Percentiles rank a stretch among this genome's conserved stretches.
Evolutionary conservation across 225 moss, liverwort and hornwort genomes (phyloP).

Genomic region (Sphagnum tenellum): DNA sequence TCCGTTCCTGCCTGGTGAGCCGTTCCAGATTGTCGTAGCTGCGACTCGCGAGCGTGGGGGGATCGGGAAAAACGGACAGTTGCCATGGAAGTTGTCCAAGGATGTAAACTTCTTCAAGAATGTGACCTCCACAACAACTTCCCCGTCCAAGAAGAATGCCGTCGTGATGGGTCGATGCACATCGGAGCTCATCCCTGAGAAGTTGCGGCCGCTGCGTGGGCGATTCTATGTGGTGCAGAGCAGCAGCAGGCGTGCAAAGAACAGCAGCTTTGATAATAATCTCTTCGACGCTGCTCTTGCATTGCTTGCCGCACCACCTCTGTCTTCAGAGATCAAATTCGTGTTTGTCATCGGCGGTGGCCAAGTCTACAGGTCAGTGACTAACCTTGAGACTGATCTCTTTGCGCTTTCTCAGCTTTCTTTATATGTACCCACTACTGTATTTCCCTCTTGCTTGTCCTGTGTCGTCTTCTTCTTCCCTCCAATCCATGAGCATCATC

Average conservation of each 20-base stretch:
- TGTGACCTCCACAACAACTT: slow-evolving; percentile 38
- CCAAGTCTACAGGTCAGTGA: slow-evolving; percentile 49
- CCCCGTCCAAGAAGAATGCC: slow-evolving; percentile 52
- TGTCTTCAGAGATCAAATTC: slow-evolving; percentile 36
- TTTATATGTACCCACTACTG: too few relatives aligned
- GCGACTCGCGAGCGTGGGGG: slow-evolving; percentile 38
- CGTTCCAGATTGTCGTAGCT: slow-evolving; percentile 66
- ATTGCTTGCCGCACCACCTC: slow-evolving; percentile 36
- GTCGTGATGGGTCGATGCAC: slow-evolving; percentile 77
- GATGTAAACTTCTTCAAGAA: slow-evolving; percentile 73
- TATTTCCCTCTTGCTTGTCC: too few relatives aligned
- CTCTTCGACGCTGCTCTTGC: slow-evolving; percentile 36
- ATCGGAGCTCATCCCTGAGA: slow-evolving; percentile 63
- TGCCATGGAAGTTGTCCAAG: slow-evolving; percentile 75
- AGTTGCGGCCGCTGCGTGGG: slow-evolving; percentile 58
- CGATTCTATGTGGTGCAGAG: slow-evolving; percentile 74
- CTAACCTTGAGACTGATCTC: too few relatives aligned
- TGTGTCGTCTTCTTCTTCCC: too few relatives aligned
- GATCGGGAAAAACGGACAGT: slow-evolving; percentile 46
- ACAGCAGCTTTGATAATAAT: too few relatives aligned
- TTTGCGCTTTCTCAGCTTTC: too few relatives aligned
- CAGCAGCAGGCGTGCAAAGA: slow-evolving; percentile 14
- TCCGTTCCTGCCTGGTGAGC: too few relatives aligned
- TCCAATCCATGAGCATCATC: too few relatives aligned
- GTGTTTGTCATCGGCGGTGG: slow-evolving; percentile 85